phyloP scores from a whole-genome alignment of 257 asterid species.

The Paulownia fortunei region DNA sequence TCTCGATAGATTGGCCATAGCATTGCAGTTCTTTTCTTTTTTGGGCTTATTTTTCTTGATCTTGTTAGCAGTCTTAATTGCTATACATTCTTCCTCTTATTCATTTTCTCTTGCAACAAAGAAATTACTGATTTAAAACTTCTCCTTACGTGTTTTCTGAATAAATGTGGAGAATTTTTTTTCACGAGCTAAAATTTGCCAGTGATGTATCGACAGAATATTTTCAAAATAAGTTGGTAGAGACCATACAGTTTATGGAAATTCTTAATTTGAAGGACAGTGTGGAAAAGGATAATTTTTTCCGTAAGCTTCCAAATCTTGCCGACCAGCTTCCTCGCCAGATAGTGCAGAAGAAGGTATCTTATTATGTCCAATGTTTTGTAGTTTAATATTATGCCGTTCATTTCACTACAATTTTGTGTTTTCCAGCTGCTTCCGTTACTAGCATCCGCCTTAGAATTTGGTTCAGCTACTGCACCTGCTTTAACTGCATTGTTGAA shows the following conservation, averaged over 20 bases:
- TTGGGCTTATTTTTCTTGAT: neutral
- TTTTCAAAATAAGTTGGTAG: conserved; percentile 95
- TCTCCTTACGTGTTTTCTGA: conserved; percentile 1
- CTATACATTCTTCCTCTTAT: conserved; percentile 5
- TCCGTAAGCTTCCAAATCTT: conserved; percentile 95
- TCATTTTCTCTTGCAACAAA: neutral
- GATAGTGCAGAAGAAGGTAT: conserved; percentile 95
- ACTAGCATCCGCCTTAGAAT: conserved; percentile 93
- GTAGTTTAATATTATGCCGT: conserved; percentile 23
- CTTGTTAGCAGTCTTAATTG: neutral
- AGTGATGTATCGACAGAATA: conserved; percentile 71
- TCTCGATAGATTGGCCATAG: neutral
- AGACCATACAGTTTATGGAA: conserved; percentile 98
- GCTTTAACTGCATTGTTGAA: conserved; percentile 94
- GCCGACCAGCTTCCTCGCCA: conserved; percentile 97
- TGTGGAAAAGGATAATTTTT: conserved; percentile 95
- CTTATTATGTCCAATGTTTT: conserved; percentile 18
- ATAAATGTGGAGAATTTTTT: neutral
- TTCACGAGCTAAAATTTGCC: conserved; percentile 34
- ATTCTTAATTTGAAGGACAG: conserved; percentile 96
- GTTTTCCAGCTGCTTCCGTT: conserved; percentile 85
- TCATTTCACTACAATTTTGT: conserved; percentile 25
- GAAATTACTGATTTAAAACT: conserved; percentile 21
- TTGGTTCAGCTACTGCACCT: conserved; percentile 98
- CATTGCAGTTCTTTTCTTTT: neutral